Base-by-base conservation (phyloP, 495 filamentous ascomycete species). In the Penicillium mononematosum region DNA sequence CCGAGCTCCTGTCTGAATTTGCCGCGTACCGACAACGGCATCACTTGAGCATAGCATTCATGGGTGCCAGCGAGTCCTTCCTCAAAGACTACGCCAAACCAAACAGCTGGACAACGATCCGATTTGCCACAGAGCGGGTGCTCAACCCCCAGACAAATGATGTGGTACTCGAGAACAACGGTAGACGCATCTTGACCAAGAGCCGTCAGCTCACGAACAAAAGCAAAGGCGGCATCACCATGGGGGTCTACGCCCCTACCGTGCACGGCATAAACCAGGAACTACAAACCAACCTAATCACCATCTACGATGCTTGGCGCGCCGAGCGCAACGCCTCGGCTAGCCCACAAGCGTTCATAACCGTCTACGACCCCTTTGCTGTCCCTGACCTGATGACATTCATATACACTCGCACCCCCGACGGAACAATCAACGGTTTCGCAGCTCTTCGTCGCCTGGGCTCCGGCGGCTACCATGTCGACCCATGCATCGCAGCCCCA, bases 301-400 rank as follows among this genome's bases (percentile, higher is more conserved):
- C 61, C 2, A 62, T 79, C 10, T 79, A 79, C 52, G 64, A 77
- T 22, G 58, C 63, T 9, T 79, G 76, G 76, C 66, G 75, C 25
- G 46, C 60, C 0, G 60, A 67, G 12, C 68, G 74, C 20, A 78
- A 75, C 44, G 11, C 55, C 16, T 56, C 65, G 4, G 50, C 57
- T 4, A 55, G 53, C 2, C 60, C 71, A 0, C 75, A 76, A 34
- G 70, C 74, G 3, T 78, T 72, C 45, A 75, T 77, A 51, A 78
- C 76, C 1, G 68, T 72, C 2, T 78, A 77, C 55, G 65, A 77
- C 38, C 76, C 70, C 1, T 78, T 79, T 46, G 63, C 68, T n/a
- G 53, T 75, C 3, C 68, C 76, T 1, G 49, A 59, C 5, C 63
- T 77, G 0, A 78, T 79, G 74, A 74, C 67, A 3, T 79, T 75